Conservation (phyloP, 805 yeast genomes). For the Blastobotrys americana region DNA sequence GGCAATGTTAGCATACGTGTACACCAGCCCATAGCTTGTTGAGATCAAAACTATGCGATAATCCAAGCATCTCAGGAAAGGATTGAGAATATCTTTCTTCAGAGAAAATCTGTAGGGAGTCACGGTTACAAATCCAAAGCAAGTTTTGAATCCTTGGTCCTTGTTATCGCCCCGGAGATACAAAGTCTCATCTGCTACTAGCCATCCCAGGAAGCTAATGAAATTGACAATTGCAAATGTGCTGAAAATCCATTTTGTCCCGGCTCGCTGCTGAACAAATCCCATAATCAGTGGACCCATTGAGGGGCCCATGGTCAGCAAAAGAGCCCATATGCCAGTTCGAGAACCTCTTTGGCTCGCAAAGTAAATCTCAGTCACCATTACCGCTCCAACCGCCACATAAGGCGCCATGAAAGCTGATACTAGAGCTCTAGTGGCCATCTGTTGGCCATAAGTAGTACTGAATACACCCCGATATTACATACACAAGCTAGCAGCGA, state of each 20-base stretch:
- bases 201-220: constrained; percentile 8
- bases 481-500: constrained; percentile 5
- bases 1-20: constrained; percentile 24
- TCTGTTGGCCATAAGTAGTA: constrained; percentile 14
- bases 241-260: constrained; percentile 12
- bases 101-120: constrained; percentile 3
- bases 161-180: constrained; percentile 7
- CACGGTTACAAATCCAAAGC: constrained; percentile 1
- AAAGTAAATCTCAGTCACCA: constrained; percentile 15
- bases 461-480: constrained; percentile 16
- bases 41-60: constrained; percentile 16
- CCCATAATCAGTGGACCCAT: constrained; percentile 16
- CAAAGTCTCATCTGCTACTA: constrained; percentile 11
- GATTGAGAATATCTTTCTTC: constrained; percentile 6
- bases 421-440: constrained; percentile 12
- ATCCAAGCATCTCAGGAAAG: constrained; percentile 5
- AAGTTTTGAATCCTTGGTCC: not conserved
- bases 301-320: constrained; percentile 13
- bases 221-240: constrained; percentile 14
- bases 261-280: constrained; percentile 13
- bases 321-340: constrained; percentile 15
- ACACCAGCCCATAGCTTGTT: constrained; percentile 23
- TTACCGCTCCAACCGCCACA: constrained; percentile 13
- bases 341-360: constrained; percentile 13
- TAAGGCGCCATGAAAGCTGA: constrained; percentile 15